phyloP scores from a whole-genome alignment of 2,329 filamentous ascomycete species.

The Tolypocladium ovalisporum region DNA sequence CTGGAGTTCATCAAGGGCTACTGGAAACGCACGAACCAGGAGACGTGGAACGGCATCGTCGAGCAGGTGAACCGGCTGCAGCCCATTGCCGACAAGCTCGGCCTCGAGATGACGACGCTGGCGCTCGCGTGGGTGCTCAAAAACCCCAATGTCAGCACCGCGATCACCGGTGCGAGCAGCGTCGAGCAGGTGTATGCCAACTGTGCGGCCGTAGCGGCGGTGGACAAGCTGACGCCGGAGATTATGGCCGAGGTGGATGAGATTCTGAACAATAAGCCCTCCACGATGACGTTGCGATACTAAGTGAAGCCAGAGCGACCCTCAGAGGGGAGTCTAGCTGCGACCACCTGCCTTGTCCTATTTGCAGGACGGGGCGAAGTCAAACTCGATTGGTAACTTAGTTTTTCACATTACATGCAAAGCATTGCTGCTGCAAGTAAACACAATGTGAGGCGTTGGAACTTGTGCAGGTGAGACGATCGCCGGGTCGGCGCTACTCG shows the following conservation, averaged over 20 bases:
- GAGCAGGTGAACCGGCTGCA: slow-evolving; percentile 48
- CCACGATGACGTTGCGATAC: slow-evolving; percentile 24
- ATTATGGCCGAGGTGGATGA: slow-evolving; percentile 49
- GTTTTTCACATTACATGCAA: background rate
- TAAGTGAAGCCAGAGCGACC: too few relatives aligned
- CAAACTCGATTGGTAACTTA: background rate
- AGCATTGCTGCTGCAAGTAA: background rate
- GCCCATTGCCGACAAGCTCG: slow-evolving; percentile 54
- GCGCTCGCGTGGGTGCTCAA: slow-evolving; percentile 53
- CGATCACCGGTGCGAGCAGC: slow-evolving; percentile 49
- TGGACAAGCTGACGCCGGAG: slow-evolving; percentile 47
- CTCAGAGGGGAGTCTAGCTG: too few relatives aligned
- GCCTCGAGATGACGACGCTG: slow-evolving; percentile 43
- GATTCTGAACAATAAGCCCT: slow-evolving; percentile 48
- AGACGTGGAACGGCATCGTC: slow-evolving; percentile 44
- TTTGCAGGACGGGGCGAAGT: background rate
- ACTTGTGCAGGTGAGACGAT: background rate
- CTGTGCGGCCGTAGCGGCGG: slow-evolving; percentile 36
- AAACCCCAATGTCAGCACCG: slow-evolving; percentile 50
- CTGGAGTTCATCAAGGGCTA: slow-evolving; percentile 45
- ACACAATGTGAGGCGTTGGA: background rate
- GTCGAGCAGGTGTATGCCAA: slow-evolving; percentile 51
- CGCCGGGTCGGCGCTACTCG: background rate
- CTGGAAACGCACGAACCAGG: slow-evolving; percentile 38
- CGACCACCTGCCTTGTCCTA: background rate